Evolutionary conservation across 208 protist species (phyloP), one percentile per base, ranked within the genome.

Genomic region (Trypanosoma mega): DNA sequence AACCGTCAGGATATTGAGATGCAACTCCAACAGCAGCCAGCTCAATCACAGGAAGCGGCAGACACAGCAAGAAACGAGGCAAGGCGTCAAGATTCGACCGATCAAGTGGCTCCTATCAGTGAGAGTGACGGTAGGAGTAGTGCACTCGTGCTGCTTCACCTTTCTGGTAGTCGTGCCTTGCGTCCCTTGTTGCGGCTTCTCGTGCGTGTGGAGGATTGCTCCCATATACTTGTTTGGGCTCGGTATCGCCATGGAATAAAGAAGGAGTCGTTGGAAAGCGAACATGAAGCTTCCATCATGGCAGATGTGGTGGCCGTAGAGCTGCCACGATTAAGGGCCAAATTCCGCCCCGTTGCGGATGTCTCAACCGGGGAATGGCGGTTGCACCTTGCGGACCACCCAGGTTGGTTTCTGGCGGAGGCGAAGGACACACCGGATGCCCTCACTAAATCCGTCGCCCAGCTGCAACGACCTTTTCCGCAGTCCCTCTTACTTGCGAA

Each of bases 211-310:
- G 93, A 97, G 48, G 84, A 96, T 57, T 78, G 81, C 33, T 91
- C 87, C 12, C 88, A 97, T 68, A 85, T 97, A 34, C 58, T 96
- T 12, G 79, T 85, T 0, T 97, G 93, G 93, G 86, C 56, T 23
- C 57, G 67, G 39, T 50, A 30, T 53, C 45, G 26, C 34, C 49
- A 63, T 50, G 11, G 20, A 20, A n/a, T 4, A 52, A 20, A 21
- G 46, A 71, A 2, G 27, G 50, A 14, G 45, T 20, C 1, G n/a
- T 44, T 24, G 0, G 29, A 29, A 20, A 30, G 29, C n/a, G 63
- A 59, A 39, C 16, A 27, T 54, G 33, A 9, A 2, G 9, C 20
- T 45, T 33, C 39, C 24, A 31, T 51, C 37, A 27, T 66, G 18
- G 46, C 34, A 31, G 65, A 71, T n/a, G 71, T 97, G 6, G 74